Evolutionary conservation across 805 yeast genomes (phyloP).

Genomic region (Wickerhamomyces bovis): DNA sequence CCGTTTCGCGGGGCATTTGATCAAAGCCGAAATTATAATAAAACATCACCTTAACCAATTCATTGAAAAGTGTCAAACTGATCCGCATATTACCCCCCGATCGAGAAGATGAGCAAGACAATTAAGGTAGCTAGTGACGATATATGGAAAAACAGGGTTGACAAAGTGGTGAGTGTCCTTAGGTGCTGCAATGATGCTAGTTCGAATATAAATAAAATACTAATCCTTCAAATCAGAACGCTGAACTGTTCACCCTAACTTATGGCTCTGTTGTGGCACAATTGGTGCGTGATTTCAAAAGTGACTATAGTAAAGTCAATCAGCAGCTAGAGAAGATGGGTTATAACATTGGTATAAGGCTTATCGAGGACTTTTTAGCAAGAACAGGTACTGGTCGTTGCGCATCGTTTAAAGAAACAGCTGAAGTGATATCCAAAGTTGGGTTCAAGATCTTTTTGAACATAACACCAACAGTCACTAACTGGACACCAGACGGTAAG

Average conservation of each 20-base stretch:
- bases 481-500: conserved; percentile 73
- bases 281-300: conserved; percentile 73
- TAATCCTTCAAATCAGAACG: conserved; percentile 41
- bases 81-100: background rate
- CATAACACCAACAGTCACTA: conserved; percentile 65
- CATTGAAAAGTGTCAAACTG: background rate
- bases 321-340: conserved; percentile 89
- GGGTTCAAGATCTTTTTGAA: conserved; percentile 90
- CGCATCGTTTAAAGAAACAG: conserved; percentile 71
- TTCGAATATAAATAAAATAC: background rate
- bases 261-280: conserved; percentile 94
- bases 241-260: conserved; percentile 90
- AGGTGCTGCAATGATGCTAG: background rate
- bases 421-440: conserved; percentile 76
- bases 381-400: conserved; percentile 85
- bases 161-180: conserved; percentile 64
- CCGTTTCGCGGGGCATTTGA: background rate
- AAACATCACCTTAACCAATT: background rate
- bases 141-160: conserved; percentile 83
- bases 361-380: conserved; percentile 90
- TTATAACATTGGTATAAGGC: conserved; percentile 82
- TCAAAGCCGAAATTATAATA: background rate
- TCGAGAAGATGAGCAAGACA: conserved; percentile 30
- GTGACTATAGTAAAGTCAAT: conserved; percentile 75
- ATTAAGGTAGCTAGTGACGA: conserved; percentile 67